phyloP scores from a whole-genome alignment of 768 basidiomycete species.

The Mycena metata region DNA sequence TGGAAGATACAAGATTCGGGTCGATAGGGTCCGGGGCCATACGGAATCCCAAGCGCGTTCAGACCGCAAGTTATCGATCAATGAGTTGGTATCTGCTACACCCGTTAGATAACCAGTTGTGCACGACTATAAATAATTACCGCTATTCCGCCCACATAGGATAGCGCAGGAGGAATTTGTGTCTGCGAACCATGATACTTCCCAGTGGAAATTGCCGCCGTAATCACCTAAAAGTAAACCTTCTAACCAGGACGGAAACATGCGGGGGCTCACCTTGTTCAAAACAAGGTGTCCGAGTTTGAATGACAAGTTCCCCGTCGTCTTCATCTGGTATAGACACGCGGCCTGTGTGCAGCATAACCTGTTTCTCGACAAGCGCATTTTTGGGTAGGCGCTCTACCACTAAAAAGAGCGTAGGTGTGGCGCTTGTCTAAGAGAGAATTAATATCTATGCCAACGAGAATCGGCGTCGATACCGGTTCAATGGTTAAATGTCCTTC shows the following conservation, averaged over 20 bases:
- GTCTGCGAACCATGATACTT: constrained; percentile 61
- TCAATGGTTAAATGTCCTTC: constrained; percentile 50
- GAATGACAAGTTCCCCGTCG: constrained; percentile 56
- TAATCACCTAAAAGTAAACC: constrained; percentile 25
- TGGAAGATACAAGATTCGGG: constrained; percentile 63
- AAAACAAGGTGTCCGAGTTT: constrained; percentile 53
- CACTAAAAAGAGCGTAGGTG: constrained; percentile 68
- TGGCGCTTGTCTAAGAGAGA: constrained; percentile 37
- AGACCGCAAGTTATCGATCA: constrained; percentile 16
- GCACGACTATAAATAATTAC: constrained; percentile 34
- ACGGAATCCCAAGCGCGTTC: constrained; percentile 7
- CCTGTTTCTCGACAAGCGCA: constrained; percentile 84
- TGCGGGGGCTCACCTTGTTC: constrained; percentile 54
- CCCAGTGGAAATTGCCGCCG: constrained; percentile 55
- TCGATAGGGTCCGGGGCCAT: constrained; percentile 50
- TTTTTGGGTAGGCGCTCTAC: constrained; percentile 78
- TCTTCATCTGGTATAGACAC: constrained; percentile 62
- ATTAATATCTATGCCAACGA: background rate
- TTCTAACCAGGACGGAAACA: background rate
- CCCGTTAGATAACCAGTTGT: background rate
- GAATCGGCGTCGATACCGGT: constrained; percentile 32
- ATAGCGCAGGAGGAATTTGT: constrained; percentile 57
- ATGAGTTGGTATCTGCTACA: background rate
- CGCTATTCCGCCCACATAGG: constrained; percentile 58
- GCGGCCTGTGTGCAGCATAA: constrained; percentile 77